Evolutionary conservation across 371 early-diverging fungal species (phyloP).

Genomic region (Saksenaea vasiformis): DNA sequence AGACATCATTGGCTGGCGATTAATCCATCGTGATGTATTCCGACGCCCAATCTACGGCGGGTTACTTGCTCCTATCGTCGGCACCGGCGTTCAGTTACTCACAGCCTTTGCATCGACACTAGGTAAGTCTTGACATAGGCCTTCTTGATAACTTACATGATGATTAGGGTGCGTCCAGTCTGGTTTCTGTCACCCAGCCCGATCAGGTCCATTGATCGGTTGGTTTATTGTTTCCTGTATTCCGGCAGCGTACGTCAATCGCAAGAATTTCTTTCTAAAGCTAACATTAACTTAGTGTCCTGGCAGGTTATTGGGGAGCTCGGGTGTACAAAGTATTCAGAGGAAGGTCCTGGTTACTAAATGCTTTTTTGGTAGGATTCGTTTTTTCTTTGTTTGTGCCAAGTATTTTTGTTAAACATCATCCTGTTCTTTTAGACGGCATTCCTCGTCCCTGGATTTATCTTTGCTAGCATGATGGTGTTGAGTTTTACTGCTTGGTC

Average conservation of each 20-base stretch:
- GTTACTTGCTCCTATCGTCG: constrained; percentile 44
- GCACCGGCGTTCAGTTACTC: constrained; percentile 42
- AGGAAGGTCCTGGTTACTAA: constrained; percentile 48
- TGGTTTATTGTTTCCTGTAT: constrained; percentile 24
- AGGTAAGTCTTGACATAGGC: constrained; percentile 13
- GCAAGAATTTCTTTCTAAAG: neutral
- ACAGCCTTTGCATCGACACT: constrained; percentile 17
- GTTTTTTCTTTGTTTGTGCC: neutral
- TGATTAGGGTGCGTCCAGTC: constrained; percentile 8
- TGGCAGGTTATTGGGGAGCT: constrained; percentile 46
- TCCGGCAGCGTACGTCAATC: constrained; percentile 25
- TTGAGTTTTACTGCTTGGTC: constrained; percentile 36
- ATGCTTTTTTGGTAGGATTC: constrained; percentile 37
- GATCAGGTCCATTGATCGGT: constrained; percentile 30
- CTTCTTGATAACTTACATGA: neutral
- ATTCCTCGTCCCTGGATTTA: constrained; percentile 27
- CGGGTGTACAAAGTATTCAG: constrained; percentile 47
- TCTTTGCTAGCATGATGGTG: constrained; percentile 21
- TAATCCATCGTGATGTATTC: constrained; percentile 51
- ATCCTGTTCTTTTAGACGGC: constrained; percentile 28
- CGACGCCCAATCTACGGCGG: constrained; percentile 52
- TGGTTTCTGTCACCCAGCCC: constrained; percentile 35
- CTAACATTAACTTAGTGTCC: constrained; percentile 15
- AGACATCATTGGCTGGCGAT: constrained; percentile 46
- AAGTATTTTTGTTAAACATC: neutral